A percentile compares a stretch with the other conserved stretches of the same genome.
Evolutionary conservation across 2,329 filamentous ascomycete species (phyloP).

Genomic region (Cordyceps farinosa): DNA sequence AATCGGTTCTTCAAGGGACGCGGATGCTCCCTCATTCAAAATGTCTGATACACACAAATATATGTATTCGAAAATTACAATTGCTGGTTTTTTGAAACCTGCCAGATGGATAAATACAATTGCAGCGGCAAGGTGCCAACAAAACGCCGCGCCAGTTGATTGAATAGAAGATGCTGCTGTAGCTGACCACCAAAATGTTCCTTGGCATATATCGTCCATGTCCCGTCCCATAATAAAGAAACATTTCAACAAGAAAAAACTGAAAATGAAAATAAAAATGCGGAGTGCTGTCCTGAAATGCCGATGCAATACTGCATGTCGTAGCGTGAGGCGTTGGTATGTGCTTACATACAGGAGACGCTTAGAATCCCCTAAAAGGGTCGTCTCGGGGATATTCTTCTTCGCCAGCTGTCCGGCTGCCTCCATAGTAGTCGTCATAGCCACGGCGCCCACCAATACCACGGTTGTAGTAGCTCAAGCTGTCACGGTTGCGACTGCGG

Average conservation of each 20-base stretch:
- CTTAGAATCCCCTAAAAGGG: slow-evolving; percentile 59
- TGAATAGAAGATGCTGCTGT: slow-evolving; percentile 10
- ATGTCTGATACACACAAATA: not conserved
- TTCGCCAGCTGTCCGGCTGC: slow-evolving; percentile 46
- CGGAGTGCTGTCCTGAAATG: slow-evolving; percentile 19
- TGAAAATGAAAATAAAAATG: slow-evolving; percentile 15
- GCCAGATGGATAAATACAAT: not conserved
- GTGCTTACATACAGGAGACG: not conserved
- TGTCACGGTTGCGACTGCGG: slow-evolving; percentile 51
- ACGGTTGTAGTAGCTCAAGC: slow-evolving; percentile 49
- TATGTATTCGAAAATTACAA: not conserved
- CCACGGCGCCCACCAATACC: slow-evolving; percentile 37
- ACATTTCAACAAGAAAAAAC: slow-evolving; percentile 5
- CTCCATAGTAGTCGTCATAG: slow-evolving; percentile 47
- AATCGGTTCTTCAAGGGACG: not conserved
- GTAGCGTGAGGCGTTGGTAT: not conserved
- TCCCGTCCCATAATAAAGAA: slow-evolving; percentile 8
- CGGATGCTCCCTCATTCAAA: too few relatives aligned
- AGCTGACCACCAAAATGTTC: slow-evolving; percentile 15
- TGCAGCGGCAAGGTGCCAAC: not conserved
- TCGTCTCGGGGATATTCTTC: slow-evolving; percentile 59
- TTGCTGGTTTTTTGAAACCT: not conserved
- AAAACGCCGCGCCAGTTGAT: slow-evolving; percentile 10
- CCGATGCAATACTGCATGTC: not conserved
- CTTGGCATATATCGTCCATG: slow-evolving; percentile 16